Base-by-base conservation (phyloP, 2,329 filamentous ascomycete genomes). In the Teratosphaeria zuluensis region DNA sequence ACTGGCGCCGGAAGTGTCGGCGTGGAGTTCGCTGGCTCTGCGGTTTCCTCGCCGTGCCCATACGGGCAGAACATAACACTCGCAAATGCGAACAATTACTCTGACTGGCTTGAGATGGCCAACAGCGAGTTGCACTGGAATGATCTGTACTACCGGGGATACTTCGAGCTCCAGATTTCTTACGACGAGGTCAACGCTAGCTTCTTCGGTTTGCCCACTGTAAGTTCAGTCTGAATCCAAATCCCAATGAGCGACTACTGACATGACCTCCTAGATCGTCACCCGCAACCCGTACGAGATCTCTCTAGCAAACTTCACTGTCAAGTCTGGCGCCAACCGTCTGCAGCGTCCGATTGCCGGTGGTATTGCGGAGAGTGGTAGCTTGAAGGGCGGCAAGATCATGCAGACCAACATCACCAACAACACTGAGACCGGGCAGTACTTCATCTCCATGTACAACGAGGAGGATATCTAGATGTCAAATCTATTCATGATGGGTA, bases 81-180 rank as follows among this genome's bases (percentile, higher is more conserved):
- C 53, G 73, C 73, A 0, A 69, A 71, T 0, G 82, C 82, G 1
- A 79, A 84, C 62, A 74, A 75, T 55, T 70, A 72, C 58, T 77
- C 77, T 1, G 63, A 76, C 65, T 70, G 68, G 63, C 73, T 81
- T 35, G 75, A 78, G n/a, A 60, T 59, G 62, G 68, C 68, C 51
- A 90, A 88, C 70, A 73, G 76, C 0, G 84, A 87, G 70, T 75
- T 90, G 53, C 84, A 88, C 66, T 90, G 86, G 87, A 83, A 86
- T 64, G 87, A 90, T 59, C 71, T 84, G 7, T 90, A 87, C 70
- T 90, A 89, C 71, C 79, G 87, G 19, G 88, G 87, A 1, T 90
- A 90, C 73, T 89, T 84, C 64, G 81, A 87, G 67, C 74, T 90
- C 48, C 78, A 80, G 54, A 75, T 88, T 57, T 77, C 74, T 21